Evolutionary conservation across 2,329 filamentous ascomycete genomes (phyloP).

Genomic region (Fusarium succisae): DNA sequence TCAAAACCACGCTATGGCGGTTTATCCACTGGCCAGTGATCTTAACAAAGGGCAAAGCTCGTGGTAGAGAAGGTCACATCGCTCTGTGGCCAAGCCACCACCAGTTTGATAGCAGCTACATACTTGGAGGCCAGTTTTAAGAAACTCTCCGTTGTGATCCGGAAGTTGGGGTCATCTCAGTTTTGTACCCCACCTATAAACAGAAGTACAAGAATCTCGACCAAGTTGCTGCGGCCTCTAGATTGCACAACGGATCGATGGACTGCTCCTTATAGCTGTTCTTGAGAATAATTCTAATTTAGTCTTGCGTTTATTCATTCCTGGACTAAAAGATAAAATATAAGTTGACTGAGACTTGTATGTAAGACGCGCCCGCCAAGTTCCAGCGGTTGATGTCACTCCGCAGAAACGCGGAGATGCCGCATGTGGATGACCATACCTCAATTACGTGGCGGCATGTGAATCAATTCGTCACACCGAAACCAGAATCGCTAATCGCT

Average conservation of each 20-base stretch:
- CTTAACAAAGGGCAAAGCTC: accelerated
- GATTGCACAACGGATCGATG: neutral
- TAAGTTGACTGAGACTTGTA: no score
- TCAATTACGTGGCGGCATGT: neutral
- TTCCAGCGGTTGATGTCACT: neutral
- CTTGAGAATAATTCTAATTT: accelerated
- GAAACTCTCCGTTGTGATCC: accelerated
- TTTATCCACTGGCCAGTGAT: no score
- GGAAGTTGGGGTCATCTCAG: neutral
- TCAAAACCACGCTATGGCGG: no score
- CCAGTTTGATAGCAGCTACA: neutral
- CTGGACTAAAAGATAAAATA: no score
- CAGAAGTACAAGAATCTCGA: no score
- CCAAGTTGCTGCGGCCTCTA: neutral
- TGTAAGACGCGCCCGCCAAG: no score
- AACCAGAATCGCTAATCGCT: accelerated
- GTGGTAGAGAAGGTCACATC: neutral
- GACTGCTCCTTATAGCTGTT: accelerated
- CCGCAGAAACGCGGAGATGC: neutral
- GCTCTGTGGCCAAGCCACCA: neutral
- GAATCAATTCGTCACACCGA: neutral
- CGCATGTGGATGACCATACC: no score
- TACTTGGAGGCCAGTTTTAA: neutral
- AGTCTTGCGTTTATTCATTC: neutral
- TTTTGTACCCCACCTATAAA: no score